These are phyloP conservation scores for Kuraishia cidri DNA, from an alignment of 805 yeast genomes.

Conservation along the genomic window DNA sequence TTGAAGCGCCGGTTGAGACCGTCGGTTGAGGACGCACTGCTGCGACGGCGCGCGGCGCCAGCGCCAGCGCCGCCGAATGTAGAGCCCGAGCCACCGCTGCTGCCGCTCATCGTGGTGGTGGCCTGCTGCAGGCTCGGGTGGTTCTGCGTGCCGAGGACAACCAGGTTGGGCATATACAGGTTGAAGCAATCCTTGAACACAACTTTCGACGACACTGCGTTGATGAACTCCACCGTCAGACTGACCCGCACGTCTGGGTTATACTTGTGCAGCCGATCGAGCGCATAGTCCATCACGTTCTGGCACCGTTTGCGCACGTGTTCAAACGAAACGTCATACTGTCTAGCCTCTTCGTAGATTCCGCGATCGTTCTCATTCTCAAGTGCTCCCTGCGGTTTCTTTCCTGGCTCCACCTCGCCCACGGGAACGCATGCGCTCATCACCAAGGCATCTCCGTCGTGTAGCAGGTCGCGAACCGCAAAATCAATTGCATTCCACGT, in stretches of 20 bases:
- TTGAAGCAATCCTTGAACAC: slow-evolving; percentile 45
- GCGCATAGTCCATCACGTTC: slow-evolving; percentile 13
- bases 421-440: slow-evolving; percentile 35
- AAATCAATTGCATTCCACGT: slow-evolving; percentile 75
- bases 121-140: background rate
- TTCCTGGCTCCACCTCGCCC: slow-evolving; percentile 1
- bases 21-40: no score
- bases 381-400: slow-evolving; percentile 6
- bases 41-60: no score
- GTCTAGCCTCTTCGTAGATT: slow-evolving; percentile 7
- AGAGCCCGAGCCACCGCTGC: slow-evolving; percentile 2
- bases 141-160: slow-evolving; percentile 28
- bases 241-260: slow-evolving; percentile 30
- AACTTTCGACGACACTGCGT: slow-evolving; percentile 32
- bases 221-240: slow-evolving; percentile 50
- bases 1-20: slow-evolving; percentile 7
- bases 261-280: slow-evolving; percentile 5
- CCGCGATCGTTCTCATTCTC: slow-evolving; percentile 11
- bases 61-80: no score
- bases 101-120: background rate
- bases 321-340: slow-evolving; percentile 10
- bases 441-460: slow-evolving; percentile 58
- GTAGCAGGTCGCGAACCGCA: slow-evolving; percentile 38
- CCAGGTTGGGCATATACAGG: slow-evolving; percentile 50
- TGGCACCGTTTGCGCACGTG: slow-evolving; percentile 17